phyloP scores from a whole-genome alignment of 2,329 filamentous ascomycete species.

The Stagonosporopsis rhizophila region DNA sequence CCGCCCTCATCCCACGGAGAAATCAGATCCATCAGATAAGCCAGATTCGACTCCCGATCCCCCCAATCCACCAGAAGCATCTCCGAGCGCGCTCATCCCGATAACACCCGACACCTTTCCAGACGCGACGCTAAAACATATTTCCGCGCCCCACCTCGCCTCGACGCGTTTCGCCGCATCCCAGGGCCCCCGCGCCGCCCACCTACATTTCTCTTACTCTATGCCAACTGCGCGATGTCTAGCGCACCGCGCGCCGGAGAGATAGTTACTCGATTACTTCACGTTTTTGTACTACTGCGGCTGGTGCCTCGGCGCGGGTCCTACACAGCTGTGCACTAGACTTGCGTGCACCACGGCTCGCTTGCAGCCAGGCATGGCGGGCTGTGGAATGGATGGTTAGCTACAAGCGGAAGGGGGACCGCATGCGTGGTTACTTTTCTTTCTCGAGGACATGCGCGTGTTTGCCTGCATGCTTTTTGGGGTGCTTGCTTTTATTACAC shows the following conservation, averaged over 20 bases:
- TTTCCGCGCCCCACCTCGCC: slow-evolving; percentile 2
- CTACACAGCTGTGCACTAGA: too few species aligned
- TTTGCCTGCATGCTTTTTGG: slow-evolving; percentile 1
- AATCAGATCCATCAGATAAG: background rate
- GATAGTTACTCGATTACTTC: slow-evolving; percentile 21
- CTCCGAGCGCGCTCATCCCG: background rate
- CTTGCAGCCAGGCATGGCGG: background rate
- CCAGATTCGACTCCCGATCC: background rate
- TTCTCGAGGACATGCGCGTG: slow-evolving; percentile 4
- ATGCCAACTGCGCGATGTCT: slow-evolving; percentile 1
- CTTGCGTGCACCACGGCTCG: background rate
- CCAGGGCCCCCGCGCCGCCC: slow-evolving; percentile 5
- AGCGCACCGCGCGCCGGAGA: slow-evolving; percentile 5
- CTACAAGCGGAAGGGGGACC: slow-evolving; percentile 8
- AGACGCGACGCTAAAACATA: background rate
- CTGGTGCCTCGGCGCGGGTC: too few species aligned
- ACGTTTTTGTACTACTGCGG: slow-evolving; percentile 5
- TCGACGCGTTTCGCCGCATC: slow-evolving; percentile 13
- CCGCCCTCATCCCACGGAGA: background rate
- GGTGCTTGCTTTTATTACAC: slow-evolving; percentile 7
- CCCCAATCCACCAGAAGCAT: background rate
- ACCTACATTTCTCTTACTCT: slow-evolving; percentile 16
- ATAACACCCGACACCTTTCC: background rate
- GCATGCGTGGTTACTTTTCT: slow-evolving; percentile 9
- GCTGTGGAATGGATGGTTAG: slow-evolving; percentile 6